These are phyloP conservation scores for Ophiostoma triangulosporum DNA, from an alignment of 2,329 filamentous ascomycete species.

Conservation along the genomic window DNA sequence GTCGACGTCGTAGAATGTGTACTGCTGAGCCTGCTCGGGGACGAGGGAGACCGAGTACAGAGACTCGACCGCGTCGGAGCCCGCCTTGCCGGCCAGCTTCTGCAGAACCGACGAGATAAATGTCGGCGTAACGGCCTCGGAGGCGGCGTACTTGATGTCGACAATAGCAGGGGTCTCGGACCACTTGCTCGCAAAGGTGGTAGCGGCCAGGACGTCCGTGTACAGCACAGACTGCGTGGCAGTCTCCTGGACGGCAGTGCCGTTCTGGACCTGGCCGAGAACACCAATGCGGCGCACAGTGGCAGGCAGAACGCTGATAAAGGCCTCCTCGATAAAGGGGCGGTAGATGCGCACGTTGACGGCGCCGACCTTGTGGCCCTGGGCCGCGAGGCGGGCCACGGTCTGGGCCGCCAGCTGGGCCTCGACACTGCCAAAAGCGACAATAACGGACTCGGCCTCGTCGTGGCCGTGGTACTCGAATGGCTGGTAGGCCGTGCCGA, in stretches of 20 bases:
- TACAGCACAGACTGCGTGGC: constrained; percentile 76
- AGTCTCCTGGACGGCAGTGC: constrained; percentile 58
- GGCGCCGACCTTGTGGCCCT: constrained; percentile 69
- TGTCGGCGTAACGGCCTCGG: constrained; percentile 41
- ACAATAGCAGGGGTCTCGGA: constrained; percentile 49
- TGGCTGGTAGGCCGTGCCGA: constrained; percentile 81
- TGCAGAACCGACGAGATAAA: constrained; percentile 37
- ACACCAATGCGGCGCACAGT: constrained; percentile 67
- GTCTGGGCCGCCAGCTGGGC: constrained; percentile 75
- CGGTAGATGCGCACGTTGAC: constrained; percentile 89
- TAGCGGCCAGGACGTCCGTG: constrained; percentile 75
- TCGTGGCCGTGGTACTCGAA: constrained; percentile 91
- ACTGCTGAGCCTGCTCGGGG: constrained; percentile 56
- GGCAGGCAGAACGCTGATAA: constrained; percentile 66
- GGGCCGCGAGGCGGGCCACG: constrained; percentile 54
- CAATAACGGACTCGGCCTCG: constrained; percentile 66
- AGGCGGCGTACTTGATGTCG: constrained; percentile 82
- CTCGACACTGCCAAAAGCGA: constrained; percentile 88
- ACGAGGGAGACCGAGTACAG: constrained; percentile 15
- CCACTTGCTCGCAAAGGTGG: constrained; percentile 57
- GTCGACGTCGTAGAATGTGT: constrained; percentile 88
- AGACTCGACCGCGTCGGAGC: constrained; percentile 19
- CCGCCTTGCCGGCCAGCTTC: constrained; percentile 32
- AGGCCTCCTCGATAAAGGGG: constrained; percentile 89
- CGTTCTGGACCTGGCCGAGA: constrained; percentile 73